phyloP scores from a whole-genome alignment of 768 basidiomycete species.

The Rhodosporidiobolus sp. region DNA sequence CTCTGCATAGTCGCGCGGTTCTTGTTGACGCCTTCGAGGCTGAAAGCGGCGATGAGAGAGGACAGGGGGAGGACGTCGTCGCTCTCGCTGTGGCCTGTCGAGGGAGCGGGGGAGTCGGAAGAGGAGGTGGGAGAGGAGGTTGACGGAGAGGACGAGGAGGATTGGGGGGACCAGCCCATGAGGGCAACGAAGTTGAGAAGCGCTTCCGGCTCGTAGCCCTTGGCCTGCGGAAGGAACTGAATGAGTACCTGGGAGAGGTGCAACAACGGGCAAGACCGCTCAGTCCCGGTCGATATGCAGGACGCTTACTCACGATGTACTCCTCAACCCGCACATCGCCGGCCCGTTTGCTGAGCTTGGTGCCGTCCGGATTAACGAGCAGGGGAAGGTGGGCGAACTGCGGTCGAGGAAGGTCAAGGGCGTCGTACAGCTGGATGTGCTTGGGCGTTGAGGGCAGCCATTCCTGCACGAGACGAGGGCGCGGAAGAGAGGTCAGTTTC shows the following conservation, averaged over 20 bases:
- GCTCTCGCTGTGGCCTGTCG: not conserved
- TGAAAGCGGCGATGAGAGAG: slow-evolving; percentile 58
- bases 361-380: slow-evolving; percentile 80
- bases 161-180: slow-evolving; percentile 80
- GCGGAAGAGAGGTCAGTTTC: too few relatives aligned
- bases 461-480: slow-evolving; percentile 58
- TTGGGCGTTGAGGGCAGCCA: slow-evolving; percentile 92
- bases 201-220: slow-evolving; percentile 86
- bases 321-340: slow-evolving; percentile 83
- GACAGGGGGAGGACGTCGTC: slow-evolving; percentile 9
- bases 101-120: not conserved
- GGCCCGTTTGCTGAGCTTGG: slow-evolving; percentile 91
- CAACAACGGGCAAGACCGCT: not conserved
- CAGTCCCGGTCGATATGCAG: not conserved
- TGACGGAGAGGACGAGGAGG: not conserved
- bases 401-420: slow-evolving; percentile 67
- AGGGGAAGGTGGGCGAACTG: slow-evolving; percentile 88
- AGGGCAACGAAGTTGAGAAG: slow-evolving; percentile 89
- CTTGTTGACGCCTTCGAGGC: slow-evolving; percentile 70
- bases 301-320: slow-evolving; percentile 63
- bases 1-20: slow-evolving; percentile 77
- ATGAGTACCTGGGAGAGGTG: not conserved
- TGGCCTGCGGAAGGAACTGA: slow-evolving; percentile 54
- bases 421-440: slow-evolving; percentile 83
- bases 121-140: not conserved